phyloP scores from a whole-genome alignment of 1,284 basidiomycete species.

The Cystobasidium slooffiae region DNA sequence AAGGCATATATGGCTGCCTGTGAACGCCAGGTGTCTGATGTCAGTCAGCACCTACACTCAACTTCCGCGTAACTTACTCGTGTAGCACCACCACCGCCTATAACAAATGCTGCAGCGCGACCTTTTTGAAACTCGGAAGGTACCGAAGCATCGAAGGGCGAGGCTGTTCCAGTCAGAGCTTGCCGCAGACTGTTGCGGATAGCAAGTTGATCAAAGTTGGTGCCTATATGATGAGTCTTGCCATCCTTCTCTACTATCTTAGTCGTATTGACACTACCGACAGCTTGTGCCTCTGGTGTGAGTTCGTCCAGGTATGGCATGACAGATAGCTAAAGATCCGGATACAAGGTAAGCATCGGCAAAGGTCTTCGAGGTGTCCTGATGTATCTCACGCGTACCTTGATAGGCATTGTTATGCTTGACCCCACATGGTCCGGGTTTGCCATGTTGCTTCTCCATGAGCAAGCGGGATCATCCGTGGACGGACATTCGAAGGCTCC shows the following conservation, averaged over 20 bases:
- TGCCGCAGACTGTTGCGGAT: conserved; percentile 15
- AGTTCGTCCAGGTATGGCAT: conserved; percentile 35
- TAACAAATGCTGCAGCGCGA: conserved; percentile 15
- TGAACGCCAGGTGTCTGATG: neutral
- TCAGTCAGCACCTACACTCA: neutral
- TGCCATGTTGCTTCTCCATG: conserved; percentile 14
- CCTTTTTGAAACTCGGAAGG: conserved; percentile 13
- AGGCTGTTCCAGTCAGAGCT: conserved; percentile 8
- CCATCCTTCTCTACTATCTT: conserved; percentile 11
- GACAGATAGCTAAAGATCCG: conserved; percentile 10
- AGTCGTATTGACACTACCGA: conserved; percentile 30
- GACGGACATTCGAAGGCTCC: conserved; percentile 22
- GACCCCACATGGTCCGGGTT: conserved; percentile 18
- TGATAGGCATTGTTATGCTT: conserved; percentile 39
- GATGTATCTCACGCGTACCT: neutral
- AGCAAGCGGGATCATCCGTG: conserved; percentile 13
- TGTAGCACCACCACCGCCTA: conserved; percentile 34
- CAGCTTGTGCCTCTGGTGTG: conserved; percentile 30
- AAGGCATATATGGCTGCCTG: conserved; percentile 35
- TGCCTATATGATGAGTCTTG: conserved; percentile 16
- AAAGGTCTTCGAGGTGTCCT: neutral
- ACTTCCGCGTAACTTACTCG: neutral
- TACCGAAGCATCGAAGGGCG: conserved; percentile 4
- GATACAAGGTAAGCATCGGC: neutral
- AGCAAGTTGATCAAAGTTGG: conserved; percentile 26